Evolutionary conservation across 2,329 filamentous ascomycete genomes (phyloP), one percentile per base, ranked within the genome.

Genomic region (Colletotrichum paranaense): DNA sequence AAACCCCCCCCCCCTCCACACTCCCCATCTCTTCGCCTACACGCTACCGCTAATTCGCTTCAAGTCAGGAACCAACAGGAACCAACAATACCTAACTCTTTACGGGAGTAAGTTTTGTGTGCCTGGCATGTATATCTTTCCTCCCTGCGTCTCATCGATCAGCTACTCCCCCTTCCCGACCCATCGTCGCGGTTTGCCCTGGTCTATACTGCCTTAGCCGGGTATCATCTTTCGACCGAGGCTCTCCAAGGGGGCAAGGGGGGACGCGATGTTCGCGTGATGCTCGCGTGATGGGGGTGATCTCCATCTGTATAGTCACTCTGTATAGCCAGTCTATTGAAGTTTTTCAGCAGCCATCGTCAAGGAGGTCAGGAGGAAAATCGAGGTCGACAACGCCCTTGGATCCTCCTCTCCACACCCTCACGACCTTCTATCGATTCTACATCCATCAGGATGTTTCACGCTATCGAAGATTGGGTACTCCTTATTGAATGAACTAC

Each of bases 111-210:
- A 16, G 5, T 16, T 3, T 42, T 1, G 42, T 49, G 19, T 19
- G 42, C 42, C 28, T 62, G 30, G 6, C 53, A 32, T 35, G 38
- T 55, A 56, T 42, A 28, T 6, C 30, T 32, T 32, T 52, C 19
- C 22, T 62, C 42, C 60, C 42, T 62, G 38, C 60, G 53, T 67
- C 64, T 55, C 60, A 42, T 49, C 24, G 42, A 35, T 24, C 42
- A 24, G 30, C 12, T 19, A 35, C 32, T 12, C 32, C 32, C 32
- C 38, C 14, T 19, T 28, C 30, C 53, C 46, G 49, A 58, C 22
- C 3, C 26, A 24, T 59, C 24, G 12, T 72, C 38, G 38, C 28
- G 49, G 22, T 16, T 64, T 32, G 26, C 58, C 16, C 58, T 26
- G 24, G 19, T 26, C 22, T 7, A 14, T 8, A 14, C 14, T 42